Percentiles rank a stretch among this genome's conserved stretches.
Conservation (phyloP, 805 yeast genomes). For the Wickerhamomyces canadensis region DNA sequence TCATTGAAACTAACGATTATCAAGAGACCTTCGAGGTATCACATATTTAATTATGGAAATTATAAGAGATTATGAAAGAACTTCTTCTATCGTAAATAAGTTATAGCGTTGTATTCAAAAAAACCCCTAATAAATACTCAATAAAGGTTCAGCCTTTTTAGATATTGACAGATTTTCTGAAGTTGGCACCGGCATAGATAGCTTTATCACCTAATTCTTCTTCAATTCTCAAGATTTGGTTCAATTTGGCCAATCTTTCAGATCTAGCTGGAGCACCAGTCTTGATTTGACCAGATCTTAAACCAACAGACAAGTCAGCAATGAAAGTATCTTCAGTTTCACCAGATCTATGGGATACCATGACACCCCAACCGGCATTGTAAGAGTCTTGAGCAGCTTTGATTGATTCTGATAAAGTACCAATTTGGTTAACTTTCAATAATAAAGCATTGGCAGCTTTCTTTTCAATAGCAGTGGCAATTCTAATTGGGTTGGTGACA, state of each 20-base stretch:
- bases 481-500: slow-evolving; percentile 95
- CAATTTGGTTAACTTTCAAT: slow-evolving; percentile 98
- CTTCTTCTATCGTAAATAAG: no score
- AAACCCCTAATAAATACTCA: neutral
- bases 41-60: no score
- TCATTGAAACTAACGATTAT: slow-evolving; percentile 10
- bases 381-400: slow-evolving; percentile 94
- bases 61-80: no score
- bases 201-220: slow-evolving; percentile 98
- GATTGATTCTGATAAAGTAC: slow-evolving; percentile 93
- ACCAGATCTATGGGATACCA: slow-evolving; percentile 99
- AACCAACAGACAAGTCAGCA: slow-evolving; percentile 97
- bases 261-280: slow-evolving; percentile 99
- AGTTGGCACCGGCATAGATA: slow-evolving; percentile 86
- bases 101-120: neutral
- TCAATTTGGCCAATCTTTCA: slow-evolving; percentile 98
- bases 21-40: no score
- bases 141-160: no score
- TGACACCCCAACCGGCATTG: slow-evolving; percentile 98
- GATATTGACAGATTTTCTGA: slow-evolving; percentile 48
- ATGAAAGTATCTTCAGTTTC: slow-evolving; percentile 98
- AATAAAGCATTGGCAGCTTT: slow-evolving; percentile 92
- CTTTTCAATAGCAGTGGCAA: slow-evolving; percentile 92
- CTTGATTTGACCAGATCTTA: slow-evolving; percentile 98
- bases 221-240: slow-evolving; percentile 98